Percentiles rank a stretch among this genome's conserved stretches.
phyloP scores from a whole-genome alignment of 345 rosid genomes.

The Geranium rotundifolium region DNA sequence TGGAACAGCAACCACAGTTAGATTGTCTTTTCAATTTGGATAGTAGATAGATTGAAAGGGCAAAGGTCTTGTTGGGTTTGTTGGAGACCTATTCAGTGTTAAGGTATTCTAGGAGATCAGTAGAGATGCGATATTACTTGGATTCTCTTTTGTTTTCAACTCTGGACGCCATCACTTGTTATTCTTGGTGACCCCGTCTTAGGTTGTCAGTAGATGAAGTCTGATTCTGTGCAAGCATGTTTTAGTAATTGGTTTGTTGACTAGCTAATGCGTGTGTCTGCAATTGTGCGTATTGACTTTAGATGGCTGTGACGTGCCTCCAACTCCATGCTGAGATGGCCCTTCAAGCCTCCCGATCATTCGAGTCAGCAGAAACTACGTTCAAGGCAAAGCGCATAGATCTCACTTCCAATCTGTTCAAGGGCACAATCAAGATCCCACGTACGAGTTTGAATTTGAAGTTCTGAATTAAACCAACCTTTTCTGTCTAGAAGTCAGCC shows the following conservation, averaged over 20 bases:
- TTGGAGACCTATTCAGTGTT: neutral
- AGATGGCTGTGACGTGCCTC: constrained; percentile 93
- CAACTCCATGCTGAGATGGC: constrained; percentile 88
- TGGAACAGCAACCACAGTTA: neutral
- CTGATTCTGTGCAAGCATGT: neutral
- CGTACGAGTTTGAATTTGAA: constrained; percentile 16
- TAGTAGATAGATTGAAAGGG: neutral
- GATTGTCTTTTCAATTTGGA: neutral
- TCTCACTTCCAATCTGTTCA: constrained; percentile 22
- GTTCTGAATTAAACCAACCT: constrained; percentile 14
- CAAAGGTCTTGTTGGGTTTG: neutral
- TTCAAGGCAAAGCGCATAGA: constrained; percentile 23
- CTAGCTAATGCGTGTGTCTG: neutral
- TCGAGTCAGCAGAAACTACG: constrained; percentile 40
- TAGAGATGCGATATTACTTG: too few species aligned
- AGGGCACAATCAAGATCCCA: constrained; percentile 42
- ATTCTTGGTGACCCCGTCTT: too few species aligned
- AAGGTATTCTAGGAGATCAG: neutral
- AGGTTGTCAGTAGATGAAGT: too few species aligned
- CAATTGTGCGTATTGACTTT: neutral
- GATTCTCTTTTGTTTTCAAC: too few species aligned
- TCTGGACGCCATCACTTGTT: too few species aligned
- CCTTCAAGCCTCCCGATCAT: constrained; percentile 75
- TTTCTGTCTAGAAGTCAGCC: constrained; percentile 1
- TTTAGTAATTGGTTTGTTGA: neutral